Percentiles rank a stretch among this genome's conserved stretches.
Evolutionary conservation across 768 basidiomycete genomes (phyloP).

Genomic region (Naganishia vishniacii): DNA sequence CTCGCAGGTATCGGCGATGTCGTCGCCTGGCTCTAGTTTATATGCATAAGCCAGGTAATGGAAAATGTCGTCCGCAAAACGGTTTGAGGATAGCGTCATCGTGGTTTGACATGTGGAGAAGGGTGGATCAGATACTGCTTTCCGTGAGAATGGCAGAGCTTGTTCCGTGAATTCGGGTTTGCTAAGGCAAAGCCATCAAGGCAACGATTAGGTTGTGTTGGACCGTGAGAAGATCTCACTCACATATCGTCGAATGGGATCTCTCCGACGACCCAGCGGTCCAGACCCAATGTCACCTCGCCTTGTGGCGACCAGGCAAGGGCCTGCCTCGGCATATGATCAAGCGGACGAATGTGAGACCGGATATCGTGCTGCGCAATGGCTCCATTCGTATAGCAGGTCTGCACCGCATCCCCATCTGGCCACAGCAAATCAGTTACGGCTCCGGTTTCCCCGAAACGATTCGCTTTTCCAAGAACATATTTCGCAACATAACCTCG

Average conservation of each 20-base stretch:
- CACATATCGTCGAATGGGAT: conserved; percentile 48
- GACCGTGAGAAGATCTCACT: conserved; percentile 21
- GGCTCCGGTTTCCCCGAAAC: conserved; percentile 21
- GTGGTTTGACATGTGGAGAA: conserved; percentile 41
- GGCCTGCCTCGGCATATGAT: conserved; percentile 40
- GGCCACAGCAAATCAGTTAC: conserved; percentile 40
- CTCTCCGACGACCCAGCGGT: conserved; percentile 42
- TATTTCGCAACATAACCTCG: conserved; percentile 45
- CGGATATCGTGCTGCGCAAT: conserved; percentile 38
- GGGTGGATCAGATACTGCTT: conserved; percentile 36
- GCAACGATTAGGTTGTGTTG: not conserved
- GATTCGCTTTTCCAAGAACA: conserved; percentile 29
- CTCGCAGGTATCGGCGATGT: conserved; percentile 32
- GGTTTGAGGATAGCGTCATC: conserved; percentile 30
- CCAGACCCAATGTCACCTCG: conserved; percentile 39
- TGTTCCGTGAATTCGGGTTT: conserved; percentile 33
- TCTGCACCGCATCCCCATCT: conserved; percentile 34
- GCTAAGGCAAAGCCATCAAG: not conserved
- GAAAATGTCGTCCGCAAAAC: conserved; percentile 37
- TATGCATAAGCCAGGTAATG: conserved; percentile 42
- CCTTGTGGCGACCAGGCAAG: conserved; percentile 40
- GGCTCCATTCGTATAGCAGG: conserved; percentile 41
- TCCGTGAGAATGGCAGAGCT: conserved; percentile 39
- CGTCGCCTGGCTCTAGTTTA: conserved; percentile 32
- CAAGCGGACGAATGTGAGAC: conserved; percentile 36